Conservation (phyloP, 2,329 filamentous ascomycete genomes). For the Neopestalotiopsis clavispora region DNA sequence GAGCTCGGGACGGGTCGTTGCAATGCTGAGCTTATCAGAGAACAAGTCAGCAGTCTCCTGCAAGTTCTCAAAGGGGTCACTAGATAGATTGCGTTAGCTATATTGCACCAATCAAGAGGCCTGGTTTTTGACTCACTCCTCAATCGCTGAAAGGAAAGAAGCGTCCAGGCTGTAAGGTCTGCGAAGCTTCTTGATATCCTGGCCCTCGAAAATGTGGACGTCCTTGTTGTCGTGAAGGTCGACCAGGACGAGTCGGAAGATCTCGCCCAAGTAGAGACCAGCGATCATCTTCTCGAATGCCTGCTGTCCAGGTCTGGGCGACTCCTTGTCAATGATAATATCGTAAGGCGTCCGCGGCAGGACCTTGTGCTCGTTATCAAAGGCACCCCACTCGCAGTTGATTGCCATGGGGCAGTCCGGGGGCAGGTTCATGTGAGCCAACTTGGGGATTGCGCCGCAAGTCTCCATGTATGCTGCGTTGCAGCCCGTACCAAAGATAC, state of each 20-base stretch:
- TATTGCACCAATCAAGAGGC: background rate
- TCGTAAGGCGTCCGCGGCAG: slow-evolving; percentile 88
- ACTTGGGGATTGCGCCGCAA: slow-evolving; percentile 88
- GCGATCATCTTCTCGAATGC: slow-evolving; percentile 98
- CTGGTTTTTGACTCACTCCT: slow-evolving; percentile 65
- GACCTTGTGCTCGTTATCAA: slow-evolving; percentile 91
- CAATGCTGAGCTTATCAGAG: slow-evolving; percentile 74
- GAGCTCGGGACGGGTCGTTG: slow-evolving; percentile 76
- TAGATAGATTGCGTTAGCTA: slow-evolving; percentile 40
- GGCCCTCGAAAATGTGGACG: slow-evolving; percentile 78
- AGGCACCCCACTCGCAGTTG: slow-evolving; percentile 97
- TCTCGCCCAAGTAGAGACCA: slow-evolving; percentile 90
- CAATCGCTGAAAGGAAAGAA: slow-evolving; percentile 90
- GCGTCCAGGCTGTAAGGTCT: slow-evolving; percentile 91
- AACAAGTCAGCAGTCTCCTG: slow-evolving; percentile 87
- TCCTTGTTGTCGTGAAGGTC: slow-evolving; percentile 83
- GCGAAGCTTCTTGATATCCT: slow-evolving; percentile 80
- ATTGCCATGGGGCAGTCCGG: slow-evolving; percentile 87
- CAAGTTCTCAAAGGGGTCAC: slow-evolving; percentile 94
- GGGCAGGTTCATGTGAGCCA: slow-evolving; percentile 88
- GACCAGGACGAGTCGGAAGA: slow-evolving; percentile 86
- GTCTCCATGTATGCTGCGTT: slow-evolving; percentile 99
- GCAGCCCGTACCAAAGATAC: slow-evolving; percentile 97
- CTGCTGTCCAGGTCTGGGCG: slow-evolving; percentile 91
- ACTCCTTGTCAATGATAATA: slow-evolving; percentile 85